Conservation (phyloP, 176 grass and related monocot species). For the Otatea glauca region DNA sequence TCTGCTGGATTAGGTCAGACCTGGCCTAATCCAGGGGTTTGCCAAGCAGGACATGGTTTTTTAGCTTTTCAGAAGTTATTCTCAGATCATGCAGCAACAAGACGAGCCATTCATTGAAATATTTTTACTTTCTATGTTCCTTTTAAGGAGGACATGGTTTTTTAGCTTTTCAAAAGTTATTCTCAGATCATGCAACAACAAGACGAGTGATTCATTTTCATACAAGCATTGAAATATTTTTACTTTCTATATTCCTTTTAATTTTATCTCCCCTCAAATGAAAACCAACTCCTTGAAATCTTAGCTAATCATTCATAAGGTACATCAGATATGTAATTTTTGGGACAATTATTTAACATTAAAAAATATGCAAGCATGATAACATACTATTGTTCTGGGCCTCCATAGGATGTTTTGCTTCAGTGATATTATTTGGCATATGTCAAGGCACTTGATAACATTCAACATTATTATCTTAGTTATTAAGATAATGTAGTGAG, state of each 20-base stretch:
- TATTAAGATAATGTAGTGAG: too few species aligned
- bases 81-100: background rate
- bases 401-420: background rate
- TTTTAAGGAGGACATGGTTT: too few species aligned
- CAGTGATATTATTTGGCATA: background rate
- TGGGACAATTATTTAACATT: background rate
- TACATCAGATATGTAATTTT: background rate
- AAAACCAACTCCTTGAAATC: too few species aligned
- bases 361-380: background rate
- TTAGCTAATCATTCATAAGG: background rate
- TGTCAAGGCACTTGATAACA: conserved; percentile 9
- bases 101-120: background rate
- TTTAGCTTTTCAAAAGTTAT: background rate
- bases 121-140: background rate
- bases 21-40: background rate
- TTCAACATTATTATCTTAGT: background rate
- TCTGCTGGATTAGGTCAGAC: background rate
- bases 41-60: background rate
- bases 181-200: background rate
- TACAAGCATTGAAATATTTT: too few species aligned
- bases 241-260: too few species aligned
- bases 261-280: too few species aligned
- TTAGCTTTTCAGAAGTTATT: background rate
- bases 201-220: background rate
- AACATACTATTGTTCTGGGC: background rate